phyloP scores from a whole-genome alignment of 2,329 filamentous ascomycete species.

The Ophiosphaerella herpotricha region DNA sequence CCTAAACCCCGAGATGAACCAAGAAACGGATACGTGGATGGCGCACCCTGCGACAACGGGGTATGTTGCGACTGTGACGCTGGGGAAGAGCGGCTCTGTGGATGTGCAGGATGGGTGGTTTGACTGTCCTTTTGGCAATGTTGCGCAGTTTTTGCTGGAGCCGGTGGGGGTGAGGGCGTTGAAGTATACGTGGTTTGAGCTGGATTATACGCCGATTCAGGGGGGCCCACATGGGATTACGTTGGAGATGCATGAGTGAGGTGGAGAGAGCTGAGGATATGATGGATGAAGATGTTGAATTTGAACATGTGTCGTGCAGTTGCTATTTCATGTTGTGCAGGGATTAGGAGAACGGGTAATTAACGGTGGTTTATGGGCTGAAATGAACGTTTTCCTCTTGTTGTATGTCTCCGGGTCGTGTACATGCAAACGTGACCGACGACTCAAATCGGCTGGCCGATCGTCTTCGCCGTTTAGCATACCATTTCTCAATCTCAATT shows the following conservation, averaged over 20 bases:
- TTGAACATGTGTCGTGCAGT: too few relatives aligned
- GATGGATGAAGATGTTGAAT: too few relatives aligned
- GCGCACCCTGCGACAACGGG: constrained; percentile 18
- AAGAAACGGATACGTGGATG: constrained; percentile 36
- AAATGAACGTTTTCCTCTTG: too few relatives aligned
- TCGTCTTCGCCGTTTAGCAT: too few relatives aligned
- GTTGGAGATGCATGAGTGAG: constrained; percentile 31
- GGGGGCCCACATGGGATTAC: constrained; percentile 37
- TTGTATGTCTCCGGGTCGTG: too few relatives aligned
- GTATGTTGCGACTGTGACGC: constrained; percentile 22
- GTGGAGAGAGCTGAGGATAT: neutral
- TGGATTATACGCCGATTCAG: constrained; percentile 22
- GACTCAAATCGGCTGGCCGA: too few relatives aligned
- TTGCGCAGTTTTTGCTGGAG: constrained; percentile 35
- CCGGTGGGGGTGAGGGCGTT: constrained; percentile 21
- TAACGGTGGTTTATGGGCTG: too few relatives aligned
- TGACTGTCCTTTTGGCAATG: constrained; percentile 25
- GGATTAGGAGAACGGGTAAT: too few relatives aligned
- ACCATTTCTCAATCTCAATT: too few relatives aligned
- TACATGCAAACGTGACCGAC: too few relatives aligned
- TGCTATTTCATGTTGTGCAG: too few relatives aligned
- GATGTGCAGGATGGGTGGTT: constrained; percentile 19
- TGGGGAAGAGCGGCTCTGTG: constrained; percentile 15
- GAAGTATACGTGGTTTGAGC: constrained; percentile 37
- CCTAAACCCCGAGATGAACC: constrained; percentile 27